Base-by-base conservation (phyloP, 176 grass and related monocot genomes). In the Hyparrhenia diplandra region DNA sequence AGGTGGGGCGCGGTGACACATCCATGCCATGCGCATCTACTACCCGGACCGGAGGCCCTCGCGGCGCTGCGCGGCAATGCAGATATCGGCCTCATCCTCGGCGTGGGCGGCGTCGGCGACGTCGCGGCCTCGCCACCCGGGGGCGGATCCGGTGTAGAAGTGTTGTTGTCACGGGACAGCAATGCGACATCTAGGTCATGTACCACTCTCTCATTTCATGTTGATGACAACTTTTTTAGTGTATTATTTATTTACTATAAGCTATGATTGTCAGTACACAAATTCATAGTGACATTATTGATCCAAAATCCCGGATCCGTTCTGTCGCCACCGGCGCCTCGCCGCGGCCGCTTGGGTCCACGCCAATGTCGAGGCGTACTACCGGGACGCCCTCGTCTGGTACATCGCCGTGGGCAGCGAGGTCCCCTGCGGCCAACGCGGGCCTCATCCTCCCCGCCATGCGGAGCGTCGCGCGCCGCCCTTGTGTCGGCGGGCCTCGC, bases 341-440 rank as follows among this genome's bases (percentile, higher is more conserved):
- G 1, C 46, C 13, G 87, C 87, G 5, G 6, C 41, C 18, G 5
- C 2, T 8, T 89, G 90, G 87, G 84, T 92, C 23, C 75, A 7
- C 14, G 21, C 1, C 75, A 89, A 89, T 75, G 71, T 92, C 9
- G 25, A 27, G 37, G n/a, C 86, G 1, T 86, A 76, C 80, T 58
- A 49, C n/a, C 47, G 64, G 1, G 20, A 36, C 66, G 75, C 77
- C 21, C 1, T 63, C 74, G 70, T 88, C 65, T 42, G 37, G 10
- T 87, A 89, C 78, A 3, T 42, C 41, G 41, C 88, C 2, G 91
- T 94, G 37, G 88, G 91, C 37, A 94, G 90, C 68, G 82, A 90
- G 78, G 29, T 94, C 1, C 4, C 63, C 51, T n/a, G 4, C 24
- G 2, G 82, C 0, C 17, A 36, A 23, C 39, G 52, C 55, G 28